Evolutionary conservation across 129 eudicot genomes (phyloP).

Genomic region (Helianthus annuus): HanXRQr2.0-SUNRISE NC_035438.2:99216141-99216640

Average conservation of each 20-base stretch:
- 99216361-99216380: neutral
- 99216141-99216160: conserved; percentile 15
- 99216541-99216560: conserved; percentile 11
- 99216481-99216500: neutral
- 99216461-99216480: conserved; percentile 10
- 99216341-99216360: neutral
- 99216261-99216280: neutral
- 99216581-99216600: too few relatives aligned
- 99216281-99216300: neutral
- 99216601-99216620: neutral
- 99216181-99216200: conserved; percentile 5
- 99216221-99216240: too few relatives aligned
- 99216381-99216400: conserved; percentile 19
- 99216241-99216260: too few relatives aligned
- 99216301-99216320: neutral
- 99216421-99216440: conserved; percentile 33
- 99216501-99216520: neutral
- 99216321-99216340: neutral
- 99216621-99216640: neutral
- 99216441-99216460: neutral
- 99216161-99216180: neutral
- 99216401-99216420: conserved; percentile 20
- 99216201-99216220: neutral
- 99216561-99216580: neutral
- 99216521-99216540: neutral